A percentile compares a stretch with the other conserved stretches of the same genome.
phyloP scores from a whole-genome alignment of 257 asterid species.

The Forsythia suspensa region DNA sequence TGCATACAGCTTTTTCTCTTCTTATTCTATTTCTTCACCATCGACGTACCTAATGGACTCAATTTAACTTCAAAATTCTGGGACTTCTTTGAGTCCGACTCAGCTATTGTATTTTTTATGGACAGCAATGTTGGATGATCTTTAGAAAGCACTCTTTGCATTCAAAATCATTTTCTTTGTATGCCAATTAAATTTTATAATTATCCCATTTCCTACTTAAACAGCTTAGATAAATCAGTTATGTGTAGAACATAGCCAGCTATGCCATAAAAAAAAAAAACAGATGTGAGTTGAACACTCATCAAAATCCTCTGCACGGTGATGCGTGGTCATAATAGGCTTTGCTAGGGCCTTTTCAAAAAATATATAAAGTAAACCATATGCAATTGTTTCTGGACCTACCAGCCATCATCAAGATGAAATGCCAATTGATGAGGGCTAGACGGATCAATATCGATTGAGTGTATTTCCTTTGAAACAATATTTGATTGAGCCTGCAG shows the following conservation, averaged over 20 bases:
- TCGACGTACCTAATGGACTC: background rate
- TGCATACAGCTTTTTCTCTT: background rate
- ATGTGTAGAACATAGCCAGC: background rate
- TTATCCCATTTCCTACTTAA: background rate
- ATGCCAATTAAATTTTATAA: background rate
- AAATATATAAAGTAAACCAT: background rate
- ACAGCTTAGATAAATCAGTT: background rate
- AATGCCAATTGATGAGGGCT: slow-evolving; percentile 89
- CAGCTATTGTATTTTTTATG: background rate
- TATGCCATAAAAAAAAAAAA: background rate
- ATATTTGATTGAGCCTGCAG: slow-evolving; percentile 91
- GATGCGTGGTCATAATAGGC: background rate
- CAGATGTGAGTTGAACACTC: background rate
- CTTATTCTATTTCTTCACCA: no score
- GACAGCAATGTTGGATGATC: background rate
- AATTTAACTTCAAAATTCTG: background rate
- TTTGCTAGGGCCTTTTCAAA: slow-evolving; percentile 2
- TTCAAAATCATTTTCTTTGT: background rate
- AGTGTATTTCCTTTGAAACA: slow-evolving; percentile 73
- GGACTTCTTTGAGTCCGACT: background rate
- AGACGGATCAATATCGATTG: slow-evolving; percentile 83
- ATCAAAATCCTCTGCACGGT: background rate
- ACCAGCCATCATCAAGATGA: slow-evolving; percentile 99
- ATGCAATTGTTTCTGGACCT: slow-evolving; percentile 32
- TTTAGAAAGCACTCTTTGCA: background rate